phyloP scores from a whole-genome alignment of 345 rosid genomes.

The Gossypium raimondii region DNA sequence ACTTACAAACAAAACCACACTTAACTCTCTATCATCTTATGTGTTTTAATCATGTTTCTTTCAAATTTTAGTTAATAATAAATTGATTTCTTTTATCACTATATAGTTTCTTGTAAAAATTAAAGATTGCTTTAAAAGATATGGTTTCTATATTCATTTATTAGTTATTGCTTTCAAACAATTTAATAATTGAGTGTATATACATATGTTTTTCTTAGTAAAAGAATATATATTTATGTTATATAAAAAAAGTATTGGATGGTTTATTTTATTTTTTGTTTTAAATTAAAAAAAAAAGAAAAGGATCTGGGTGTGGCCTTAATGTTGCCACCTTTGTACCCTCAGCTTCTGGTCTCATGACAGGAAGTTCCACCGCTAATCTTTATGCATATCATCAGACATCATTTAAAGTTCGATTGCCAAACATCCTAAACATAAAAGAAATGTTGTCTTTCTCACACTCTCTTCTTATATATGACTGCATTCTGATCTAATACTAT shows the following conservation, averaged over 20 bases:
- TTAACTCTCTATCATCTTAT: background rate
- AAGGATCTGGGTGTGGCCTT: background rate
- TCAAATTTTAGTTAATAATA: too few relatives aligned
- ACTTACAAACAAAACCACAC: slow-evolving; percentile 2
- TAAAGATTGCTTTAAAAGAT: too few relatives aligned
- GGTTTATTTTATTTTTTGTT: background rate
- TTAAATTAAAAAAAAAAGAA: too few relatives aligned
- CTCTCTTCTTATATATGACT: background rate
- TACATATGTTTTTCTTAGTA: too few relatives aligned
- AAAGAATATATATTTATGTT: too few relatives aligned
- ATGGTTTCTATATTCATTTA: background rate
- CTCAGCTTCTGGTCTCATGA: slow-evolving; percentile 6
- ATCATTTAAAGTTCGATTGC: slow-evolving; percentile 1
- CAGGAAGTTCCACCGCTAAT: slow-evolving; percentile 12
- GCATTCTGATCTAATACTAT: background rate
- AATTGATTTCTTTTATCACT: too few relatives aligned
- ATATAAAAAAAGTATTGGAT: background rate
- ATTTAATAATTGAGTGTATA: too few relatives aligned
- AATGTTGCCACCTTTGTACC: slow-evolving; percentile 13
- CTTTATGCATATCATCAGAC: slow-evolving; percentile 12
- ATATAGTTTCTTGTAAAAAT: too few relatives aligned
- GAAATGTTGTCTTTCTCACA: background rate
- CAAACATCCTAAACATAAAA: background rate
- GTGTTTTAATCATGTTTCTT: too few relatives aligned
- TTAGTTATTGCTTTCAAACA: background rate